phyloP scores from a whole-genome alignment of 257 asterid genomes.

The Henckelia pumila region DNA sequence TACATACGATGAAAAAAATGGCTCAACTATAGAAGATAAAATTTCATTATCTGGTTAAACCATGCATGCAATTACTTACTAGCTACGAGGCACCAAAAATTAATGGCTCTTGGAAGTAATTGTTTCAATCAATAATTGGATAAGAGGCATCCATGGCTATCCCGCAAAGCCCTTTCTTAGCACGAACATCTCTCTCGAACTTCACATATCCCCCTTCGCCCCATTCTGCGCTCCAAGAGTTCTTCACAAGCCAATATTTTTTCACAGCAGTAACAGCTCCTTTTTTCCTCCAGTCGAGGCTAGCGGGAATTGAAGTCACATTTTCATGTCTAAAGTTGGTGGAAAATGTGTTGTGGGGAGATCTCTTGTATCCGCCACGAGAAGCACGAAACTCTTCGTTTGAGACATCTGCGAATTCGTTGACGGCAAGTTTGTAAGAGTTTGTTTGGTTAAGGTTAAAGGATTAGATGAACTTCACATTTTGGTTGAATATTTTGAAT shows the following conservation, averaged over 20 bases:
- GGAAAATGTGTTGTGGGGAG: neutral
- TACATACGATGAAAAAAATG: too few species aligned
- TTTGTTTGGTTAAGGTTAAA: neutral
- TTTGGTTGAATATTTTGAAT: slow-evolving; percentile 27
- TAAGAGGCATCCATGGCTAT: slow-evolving; percentile 27
- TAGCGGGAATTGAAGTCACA: slow-evolving; percentile 19
- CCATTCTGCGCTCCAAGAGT: slow-evolving; percentile 37
- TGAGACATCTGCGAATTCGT: slow-evolving; percentile 20
- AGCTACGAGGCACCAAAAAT: too few species aligned
- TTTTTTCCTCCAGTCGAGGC: slow-evolving; percentile 26
- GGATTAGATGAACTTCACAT: slow-evolving; percentile 20
- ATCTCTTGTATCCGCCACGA: slow-evolving; percentile 16
- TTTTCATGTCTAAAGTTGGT: slow-evolving; percentile 18
- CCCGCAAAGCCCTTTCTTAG: slow-evolving; percentile 35
- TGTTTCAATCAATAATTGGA: slow-evolving; percentile 28
- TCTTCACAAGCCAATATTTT: slow-evolving; percentile 41
- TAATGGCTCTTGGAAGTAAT: too few species aligned
- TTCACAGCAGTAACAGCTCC: slow-evolving; percentile 33
- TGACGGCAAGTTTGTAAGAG: slow-evolving; percentile 18
- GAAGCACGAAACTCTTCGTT: slow-evolving; percentile 21
- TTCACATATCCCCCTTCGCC: slow-evolving; percentile 33
- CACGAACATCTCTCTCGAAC: slow-evolving; percentile 32
- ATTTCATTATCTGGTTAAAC: too few species aligned
- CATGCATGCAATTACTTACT: too few species aligned
- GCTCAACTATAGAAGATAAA: too few species aligned